Evolutionary conservation across 306 rosid species (phyloP).

Genomic region (Fragaria nilgerrensis): DNA sequence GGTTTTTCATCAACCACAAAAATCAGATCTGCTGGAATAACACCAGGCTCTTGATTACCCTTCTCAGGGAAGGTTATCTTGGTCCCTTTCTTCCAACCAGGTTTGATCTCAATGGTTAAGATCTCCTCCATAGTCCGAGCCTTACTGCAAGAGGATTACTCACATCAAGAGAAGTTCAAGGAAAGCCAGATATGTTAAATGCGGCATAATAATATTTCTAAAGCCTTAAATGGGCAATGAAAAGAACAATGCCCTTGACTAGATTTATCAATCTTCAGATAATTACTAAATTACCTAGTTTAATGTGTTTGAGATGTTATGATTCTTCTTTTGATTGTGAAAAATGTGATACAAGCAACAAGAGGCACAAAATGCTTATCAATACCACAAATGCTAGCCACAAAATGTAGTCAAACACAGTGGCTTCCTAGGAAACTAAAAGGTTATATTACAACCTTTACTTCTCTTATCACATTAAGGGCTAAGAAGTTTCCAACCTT

Average conservation of each 20-base stretch:
- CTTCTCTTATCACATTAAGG: not conserved
- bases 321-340: not conserved
- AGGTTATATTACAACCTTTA: not conserved
- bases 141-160: conserved; percentile 54
- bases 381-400: not conserved
- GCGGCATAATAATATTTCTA: conserved; percentile 6
- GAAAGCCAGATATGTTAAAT: not conserved
- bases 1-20: conserved; percentile 94
- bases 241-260: not conserved
- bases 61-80: conserved; percentile 87
- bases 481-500: not conserved
- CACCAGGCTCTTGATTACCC: conserved; percentile 86
- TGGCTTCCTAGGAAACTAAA: not conserved
- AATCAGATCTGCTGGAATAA: conserved; percentile 77
- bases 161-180: conserved; percentile 18
- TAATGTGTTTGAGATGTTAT: not conserved
- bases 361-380: not conserved
- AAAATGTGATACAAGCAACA: not conserved
- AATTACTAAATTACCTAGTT: not conserved
- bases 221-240: not conserved
- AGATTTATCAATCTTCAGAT: not conserved
- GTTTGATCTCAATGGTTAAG: conserved; percentile 76
- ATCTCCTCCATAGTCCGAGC: conserved; percentile 70
- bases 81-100: conserved; percentile 99
- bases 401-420: not conserved